Evolutionary conservation across 805 yeast genomes (phyloP).

Genomic region (Wickerhamiella bombiphila): DNA sequence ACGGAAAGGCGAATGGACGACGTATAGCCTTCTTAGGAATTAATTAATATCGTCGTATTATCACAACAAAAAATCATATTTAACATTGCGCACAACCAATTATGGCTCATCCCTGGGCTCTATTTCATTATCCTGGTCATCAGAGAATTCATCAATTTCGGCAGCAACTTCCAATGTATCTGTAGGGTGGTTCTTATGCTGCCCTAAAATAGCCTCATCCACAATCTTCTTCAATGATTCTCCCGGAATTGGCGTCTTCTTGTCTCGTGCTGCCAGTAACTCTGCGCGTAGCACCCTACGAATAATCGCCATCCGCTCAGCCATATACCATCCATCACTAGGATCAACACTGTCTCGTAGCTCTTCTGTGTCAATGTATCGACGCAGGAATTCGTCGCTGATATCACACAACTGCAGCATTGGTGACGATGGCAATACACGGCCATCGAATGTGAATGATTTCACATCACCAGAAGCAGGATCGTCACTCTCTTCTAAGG

Average conservation of each 20-base stretch:
- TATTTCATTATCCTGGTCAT: too few species aligned
- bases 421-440: slow-evolving; percentile 48
- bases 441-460: slow-evolving; percentile 47
- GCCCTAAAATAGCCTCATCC: too few species aligned
- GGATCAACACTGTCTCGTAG: slow-evolving; percentile 35
- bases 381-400: slow-evolving; percentile 43
- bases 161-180: too few species aligned
- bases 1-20: too few species aligned
- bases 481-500: not conserved
- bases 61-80: too few species aligned
- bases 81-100: too few species aligned
- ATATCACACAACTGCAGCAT: slow-evolving; percentile 72
- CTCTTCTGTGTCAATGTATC: slow-evolving; percentile 29
- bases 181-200: too few species aligned
- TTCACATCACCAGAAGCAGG: not conserved
- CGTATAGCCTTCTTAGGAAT: too few species aligned
- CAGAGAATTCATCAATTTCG: too few species aligned
- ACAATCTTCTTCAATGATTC: not conserved
- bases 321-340: slow-evolving; percentile 70
- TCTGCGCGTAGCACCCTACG: slow-evolving; percentile 58
- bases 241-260: not conserved
- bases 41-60: too few species aligned
- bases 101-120: too few species aligned
- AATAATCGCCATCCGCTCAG: slow-evolving; percentile 44
- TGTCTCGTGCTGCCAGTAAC: slow-evolving; percentile 7